Evolutionary conservation across 2,329 filamentous ascomycete genomes (phyloP), one percentile per base, ranked within the genome.

Genomic region (Exophiala spinifera): DNA sequence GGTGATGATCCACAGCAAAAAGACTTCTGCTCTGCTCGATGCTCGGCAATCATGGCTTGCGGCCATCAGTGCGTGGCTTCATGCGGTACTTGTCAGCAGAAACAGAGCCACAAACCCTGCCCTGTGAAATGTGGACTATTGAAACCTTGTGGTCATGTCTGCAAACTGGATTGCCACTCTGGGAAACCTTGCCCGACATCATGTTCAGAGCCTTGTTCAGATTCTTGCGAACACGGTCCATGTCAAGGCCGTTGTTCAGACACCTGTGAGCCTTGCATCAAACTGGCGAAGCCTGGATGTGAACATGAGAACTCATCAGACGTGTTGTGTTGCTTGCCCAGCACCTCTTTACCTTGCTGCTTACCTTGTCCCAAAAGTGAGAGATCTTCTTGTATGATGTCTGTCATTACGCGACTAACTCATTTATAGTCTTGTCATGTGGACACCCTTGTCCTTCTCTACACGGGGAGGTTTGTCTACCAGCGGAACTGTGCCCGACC

Each of bases 261-360:
- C 15, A 21, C 23, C 15, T 64, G 63, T 40, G 60, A 63, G 17
- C 61, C 63, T 3, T 64, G 63, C 34, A 40, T 57, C 31, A 56
- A 57, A 40, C 20, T 49, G 11, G 31, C 42, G 10, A 34, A 20
- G 10, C 21, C 46, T 15, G 34, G 19, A 11, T 61, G 61, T 46
- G 48, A 51, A 10, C 60, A 62, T 39, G 39, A 57, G 34, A 17
- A 5, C 31, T 11, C 25, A n/a, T 44, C 46, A 17, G 34, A 48
- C 1, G 55, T 49, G n/a, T 19, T 62, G n/a, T 64, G 62, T 45
- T 61, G 53, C 42, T 52, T 64, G 2, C 56, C 61, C 4, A 54
- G 37, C n/a, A 28, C 19, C 10, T 48, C 46, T 21, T 34, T 52
- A 15, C 45, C 59, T 2, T 64, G 61, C 44, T 55, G 53, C 17